phyloP scores from a whole-genome alignment of 2,329 filamentous ascomycete species.

The Trematosphaeria pertusa region DNA sequence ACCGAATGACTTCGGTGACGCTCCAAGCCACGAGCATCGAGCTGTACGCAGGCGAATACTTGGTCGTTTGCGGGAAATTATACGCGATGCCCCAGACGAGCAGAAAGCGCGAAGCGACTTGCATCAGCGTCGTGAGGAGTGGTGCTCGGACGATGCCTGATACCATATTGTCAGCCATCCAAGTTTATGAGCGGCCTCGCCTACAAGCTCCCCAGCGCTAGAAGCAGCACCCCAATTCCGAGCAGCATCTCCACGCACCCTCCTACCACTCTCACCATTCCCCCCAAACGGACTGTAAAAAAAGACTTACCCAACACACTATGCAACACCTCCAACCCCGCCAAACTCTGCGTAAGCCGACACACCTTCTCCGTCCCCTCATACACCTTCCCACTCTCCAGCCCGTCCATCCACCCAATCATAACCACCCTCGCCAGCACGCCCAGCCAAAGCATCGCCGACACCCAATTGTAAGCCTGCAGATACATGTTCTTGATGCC shows the following conservation, averaged over 20 bases:
- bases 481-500: slow-evolving; percentile 69
- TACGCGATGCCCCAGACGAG: slow-evolving; percentile 87
- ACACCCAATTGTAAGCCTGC: slow-evolving; percentile 82
- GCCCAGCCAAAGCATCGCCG: slow-evolving; percentile 77
- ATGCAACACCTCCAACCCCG: slow-evolving; percentile 83
- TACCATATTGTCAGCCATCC: not conserved
- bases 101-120: slow-evolving; percentile 85
- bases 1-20: slow-evolving; percentile 89
- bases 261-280: not conserved
- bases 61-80: slow-evolving; percentile 72
- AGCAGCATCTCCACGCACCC: not conserved
- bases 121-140: slow-evolving; percentile 83
- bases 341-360: slow-evolving; percentile 83
- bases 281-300: no score
- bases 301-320: slow-evolving; percentile 70
- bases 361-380: slow-evolving; percentile 69
- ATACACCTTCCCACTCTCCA: slow-evolving; percentile 61
- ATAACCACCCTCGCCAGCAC: slow-evolving; percentile 74
- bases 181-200: no score
- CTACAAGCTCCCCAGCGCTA: no score
- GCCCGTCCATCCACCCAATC: slow-evolving; percentile 49
- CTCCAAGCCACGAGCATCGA: slow-evolving; percentile 88
- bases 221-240: no score
- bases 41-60: slow-evolving; percentile 67
- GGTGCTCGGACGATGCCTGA: slow-evolving; percentile 85